Evolutionary conservation across 2,329 filamentous ascomycete species (phyloP), one percentile per base, ranked within the genome.

Genomic region (Colletotrichum truncatum): DNA sequence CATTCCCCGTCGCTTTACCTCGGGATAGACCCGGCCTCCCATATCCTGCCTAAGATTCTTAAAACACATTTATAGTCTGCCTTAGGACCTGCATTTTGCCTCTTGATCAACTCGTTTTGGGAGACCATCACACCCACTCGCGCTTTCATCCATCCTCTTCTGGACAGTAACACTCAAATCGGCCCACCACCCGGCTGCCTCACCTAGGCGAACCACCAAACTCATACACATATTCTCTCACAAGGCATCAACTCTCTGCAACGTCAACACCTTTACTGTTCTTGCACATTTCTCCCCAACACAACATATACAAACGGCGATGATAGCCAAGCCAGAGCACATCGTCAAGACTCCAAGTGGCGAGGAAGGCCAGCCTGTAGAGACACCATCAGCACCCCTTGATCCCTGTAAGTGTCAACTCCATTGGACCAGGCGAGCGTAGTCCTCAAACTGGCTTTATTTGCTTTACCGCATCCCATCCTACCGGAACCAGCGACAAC

Each of bases 361-460:
- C 34, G 55, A 45, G 26, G 55, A 51, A 34, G 14, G 30, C 39
- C 36, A 41, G 14, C 41, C 45, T n/a, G 51, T 45, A 18, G 55
- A 59, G 11, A n/a, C 18, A 12, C 52, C 52, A 23, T 38, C 55
- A 51, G 43, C 55, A 14, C 55, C 55, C 25, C 55, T 59, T 12
- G 55, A 59, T 30, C 55, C 55, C 14, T 59, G 55, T 59, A 51
- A 59, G 55, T 51, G n/a, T 18, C 38, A 39, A 43, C 4, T 32
- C 25, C 36, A 54, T 16, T 54, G 16, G 38, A 11, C n/a, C n/a
- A n/a, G 30, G 30, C 30, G 30, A 11, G 30, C 30, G 30, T 18
- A 16, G 39, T 45, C 39, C 16, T n/a, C n/a, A n/a, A n/a, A n/a
- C n/a, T n/a, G n/a, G n/a, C n/a, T n/a, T n/a, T n/a, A n/a, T n/a